Evolutionary conservation across 345 rosid species (phyloP).

Genomic region (Eucalyptus paniculata): DNA sequence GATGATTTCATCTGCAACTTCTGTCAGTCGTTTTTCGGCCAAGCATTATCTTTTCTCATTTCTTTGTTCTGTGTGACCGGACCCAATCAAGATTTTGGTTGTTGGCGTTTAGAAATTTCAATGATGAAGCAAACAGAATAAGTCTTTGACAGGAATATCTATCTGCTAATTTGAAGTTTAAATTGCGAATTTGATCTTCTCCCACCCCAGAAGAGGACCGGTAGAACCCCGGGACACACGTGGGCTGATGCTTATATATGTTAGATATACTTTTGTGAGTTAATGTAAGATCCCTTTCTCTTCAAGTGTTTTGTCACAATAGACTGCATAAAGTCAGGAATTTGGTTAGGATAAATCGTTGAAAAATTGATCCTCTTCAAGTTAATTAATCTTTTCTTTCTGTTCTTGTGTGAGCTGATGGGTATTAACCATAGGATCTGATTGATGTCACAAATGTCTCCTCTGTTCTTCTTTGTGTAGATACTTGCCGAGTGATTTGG

Average conservation of each 20-base stretch:
- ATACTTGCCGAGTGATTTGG: not conserved
- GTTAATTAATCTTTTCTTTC: not conserved
- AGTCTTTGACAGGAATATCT: not conserved
- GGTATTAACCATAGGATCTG: not conserved
- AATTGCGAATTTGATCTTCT: not conserved
- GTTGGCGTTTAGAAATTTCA: not conserved
- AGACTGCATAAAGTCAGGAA: not conserved
- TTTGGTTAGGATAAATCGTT: not conserved
- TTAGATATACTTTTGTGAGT: not conserved
- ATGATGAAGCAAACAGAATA: not conserved
- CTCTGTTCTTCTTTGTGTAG: not conserved
- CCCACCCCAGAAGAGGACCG: not conserved
- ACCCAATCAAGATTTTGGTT: not conserved
- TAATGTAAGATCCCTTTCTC: not conserved
- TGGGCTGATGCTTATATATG: not conserved
- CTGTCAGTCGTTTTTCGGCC: not conserved
- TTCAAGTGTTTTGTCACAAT: not conserved
- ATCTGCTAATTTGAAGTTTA: not conserved
- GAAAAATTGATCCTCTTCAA: not conserved
- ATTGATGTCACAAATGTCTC: not conserved
- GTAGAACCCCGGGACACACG: not conserved
- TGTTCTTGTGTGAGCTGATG: not conserved
- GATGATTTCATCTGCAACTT: not conserved
- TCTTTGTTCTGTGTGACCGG: not conserved
- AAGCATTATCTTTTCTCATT: not conserved